Evolutionary conservation across 2,329 filamentous ascomycete genomes (phyloP), one percentile per base, ranked within the genome.

Genomic region (Domatiomyces catenatus): DNA sequence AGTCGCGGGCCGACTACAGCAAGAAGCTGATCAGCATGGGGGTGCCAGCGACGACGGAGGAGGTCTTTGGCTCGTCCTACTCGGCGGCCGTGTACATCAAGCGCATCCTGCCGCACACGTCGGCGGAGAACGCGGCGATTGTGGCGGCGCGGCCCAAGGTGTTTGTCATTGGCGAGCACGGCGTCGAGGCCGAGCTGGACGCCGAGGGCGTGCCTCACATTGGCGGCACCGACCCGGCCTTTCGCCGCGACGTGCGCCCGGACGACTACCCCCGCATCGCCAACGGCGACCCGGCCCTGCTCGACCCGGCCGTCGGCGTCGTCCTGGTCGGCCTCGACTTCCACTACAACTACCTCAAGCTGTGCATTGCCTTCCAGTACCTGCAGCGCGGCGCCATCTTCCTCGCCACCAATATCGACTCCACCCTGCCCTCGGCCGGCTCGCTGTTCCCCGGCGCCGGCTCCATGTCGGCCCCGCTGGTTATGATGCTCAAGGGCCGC

Each of bases 61-160:
- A 98, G 71, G 85, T 98, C 58, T 98, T 98, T 65, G 88, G 86
- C 54, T 94, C 90, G 7, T 84, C 89, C 42, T 98, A 98, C 76
- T 94, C 87, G 58, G 82, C 92, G 42, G 86, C 90, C 55, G 83
- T 98, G 65, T 98, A 98, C 74, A 94, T 98, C 64, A 83, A 86
- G 8, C 84, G 89, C 58, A 94, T 98, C 67, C 77, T 98, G 59
- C 56, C 59, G 2, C 49, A 56, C 17, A 44, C 53, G 8, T 52
- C 57, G 18, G 55, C 56, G 8, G 48, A 60, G 20, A 18, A 47
- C 26, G 20, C 45, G 7, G 20, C 22, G 8, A 20, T 45, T 10
- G 39, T 58, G 8, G 68, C 77, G 2, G 80, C 81, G 36, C 89
- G 86, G 70, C 87, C 86, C 73, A 95, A 95, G 67, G 92, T 98